Evolutionary conservation across 2,329 filamentous ascomycete species (phyloP).

Genomic region (Albifimbria verrucaria): DNA sequence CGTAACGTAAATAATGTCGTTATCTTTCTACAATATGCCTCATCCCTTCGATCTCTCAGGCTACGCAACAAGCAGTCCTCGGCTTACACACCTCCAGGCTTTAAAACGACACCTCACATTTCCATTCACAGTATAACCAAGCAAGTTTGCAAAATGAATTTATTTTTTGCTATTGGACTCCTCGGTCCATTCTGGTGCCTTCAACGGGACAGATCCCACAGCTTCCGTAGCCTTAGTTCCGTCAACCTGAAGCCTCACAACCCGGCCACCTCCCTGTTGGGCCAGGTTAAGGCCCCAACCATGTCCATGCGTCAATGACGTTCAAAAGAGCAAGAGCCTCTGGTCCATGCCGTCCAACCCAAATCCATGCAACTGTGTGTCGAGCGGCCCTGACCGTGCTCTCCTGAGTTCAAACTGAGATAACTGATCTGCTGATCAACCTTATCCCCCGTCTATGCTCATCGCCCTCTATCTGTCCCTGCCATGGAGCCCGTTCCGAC

Average conservation of each 20-base stretch:
- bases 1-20: too few relatives aligned
- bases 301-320: constrained; percentile 25
- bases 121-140: too few relatives aligned
- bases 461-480: constrained; percentile 28
- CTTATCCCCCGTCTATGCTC: constrained; percentile 28
- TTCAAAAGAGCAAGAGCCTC: constrained; percentile 27
- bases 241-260: constrained; percentile 22
- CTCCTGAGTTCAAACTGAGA: constrained; percentile 31
- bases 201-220: constrained; percentile 24
- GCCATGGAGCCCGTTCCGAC: constrained; percentile 35
- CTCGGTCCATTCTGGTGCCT: constrained; percentile 30
- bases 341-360: constrained; percentile 29
- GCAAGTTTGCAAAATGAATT: constrained; percentile 19
- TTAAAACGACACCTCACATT: too few relatives aligned
- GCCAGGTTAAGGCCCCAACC: constrained; percentile 23
- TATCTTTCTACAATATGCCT: too few relatives aligned
- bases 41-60: too few relatives aligned
- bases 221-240: constrained; percentile 18
- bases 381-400: constrained; percentile 35
- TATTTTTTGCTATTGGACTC: constrained; percentile 27
- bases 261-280: constrained; percentile 15
- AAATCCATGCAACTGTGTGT: constrained; percentile 34
- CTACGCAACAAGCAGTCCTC: too few relatives aligned
- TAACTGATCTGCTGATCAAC: constrained; percentile 29
- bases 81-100: too few relatives aligned